These are phyloP conservation scores for Termitomyces sp. DNA, from an alignment of 768 basidiomycete genomes.

Conservation along the genomic window DNA sequence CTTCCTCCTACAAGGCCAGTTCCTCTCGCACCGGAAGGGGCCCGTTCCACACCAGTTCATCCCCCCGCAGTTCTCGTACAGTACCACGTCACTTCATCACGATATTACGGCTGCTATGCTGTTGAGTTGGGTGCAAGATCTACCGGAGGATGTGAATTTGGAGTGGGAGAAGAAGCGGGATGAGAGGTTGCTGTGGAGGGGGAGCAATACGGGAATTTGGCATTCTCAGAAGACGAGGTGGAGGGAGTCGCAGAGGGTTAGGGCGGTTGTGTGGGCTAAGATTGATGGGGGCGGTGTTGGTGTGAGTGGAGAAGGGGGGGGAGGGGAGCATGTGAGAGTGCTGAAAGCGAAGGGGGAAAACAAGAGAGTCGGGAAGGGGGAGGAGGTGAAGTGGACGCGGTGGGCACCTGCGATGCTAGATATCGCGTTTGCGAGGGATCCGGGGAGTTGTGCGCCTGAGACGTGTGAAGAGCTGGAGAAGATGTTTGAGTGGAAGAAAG, in stretches of 20 bases:
- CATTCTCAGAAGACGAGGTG: conserved; percentile 34
- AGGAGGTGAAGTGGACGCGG: conserved; percentile 19
- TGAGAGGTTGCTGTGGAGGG: conserved; percentile 62
- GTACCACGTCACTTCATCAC: conserved; percentile 40
- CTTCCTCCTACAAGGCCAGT: conserved; percentile 41
- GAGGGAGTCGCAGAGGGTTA: conserved; percentile 37
- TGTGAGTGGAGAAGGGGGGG: conserved; percentile 14
- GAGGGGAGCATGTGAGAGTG: conserved; percentile 24
- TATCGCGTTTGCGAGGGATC: conserved; percentile 34
- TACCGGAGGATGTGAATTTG: conserved; percentile 35
- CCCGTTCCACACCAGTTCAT: conserved; percentile 35
- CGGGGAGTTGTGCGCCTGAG: conserved; percentile 32
- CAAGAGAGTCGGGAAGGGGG: conserved; percentile 25
- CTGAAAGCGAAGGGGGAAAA: conserved; percentile 21
- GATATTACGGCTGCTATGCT: conserved; percentile 45
- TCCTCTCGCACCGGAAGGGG: conserved; percentile 40
- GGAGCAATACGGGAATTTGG: conserved; percentile 63
- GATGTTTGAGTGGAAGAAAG: conserved; percentile 40
- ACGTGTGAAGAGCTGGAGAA: conserved; percentile 36
- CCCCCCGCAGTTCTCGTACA: conserved; percentile 47
- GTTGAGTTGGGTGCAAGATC: conserved; percentile 36
- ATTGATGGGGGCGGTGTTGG: conserved; percentile 34
- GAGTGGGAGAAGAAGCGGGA: conserved; percentile 56
- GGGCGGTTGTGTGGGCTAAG: conserved; percentile 30
- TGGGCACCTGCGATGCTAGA: conserved; percentile 48